These are phyloP conservation scores for Hypoxylon fragiforme DNA, from an alignment of 495 filamentous ascomycete genomes.

Conservation along the genomic window DNA sequence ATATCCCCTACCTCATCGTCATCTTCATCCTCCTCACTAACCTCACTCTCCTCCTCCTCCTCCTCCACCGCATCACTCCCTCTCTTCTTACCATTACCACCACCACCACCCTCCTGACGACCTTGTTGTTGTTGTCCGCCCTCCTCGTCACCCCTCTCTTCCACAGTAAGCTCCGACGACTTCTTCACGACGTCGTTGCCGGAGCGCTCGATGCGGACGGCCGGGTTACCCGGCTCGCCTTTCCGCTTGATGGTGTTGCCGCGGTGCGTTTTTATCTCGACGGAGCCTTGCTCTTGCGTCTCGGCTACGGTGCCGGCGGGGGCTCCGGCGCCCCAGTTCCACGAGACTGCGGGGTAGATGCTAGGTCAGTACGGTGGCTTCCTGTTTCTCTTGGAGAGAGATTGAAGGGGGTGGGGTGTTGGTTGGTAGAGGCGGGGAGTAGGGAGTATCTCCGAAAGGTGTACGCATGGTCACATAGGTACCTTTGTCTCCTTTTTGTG, in stretches of 20 bases:
- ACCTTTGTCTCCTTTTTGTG: conserved; percentile 35
- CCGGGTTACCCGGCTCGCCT: conserved; percentile 59
- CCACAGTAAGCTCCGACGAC: conserved; percentile 56
- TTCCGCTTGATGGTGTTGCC: conserved; percentile 67
- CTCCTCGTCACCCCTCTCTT: conserved; percentile 39
- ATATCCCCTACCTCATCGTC: conserved; percentile 39
- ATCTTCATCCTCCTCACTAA: conserved; percentile 32
- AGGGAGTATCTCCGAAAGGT: background rate
- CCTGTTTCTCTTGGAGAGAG: no score
- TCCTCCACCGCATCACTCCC: conserved; percentile 35
- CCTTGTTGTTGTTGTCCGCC: conserved; percentile 25
- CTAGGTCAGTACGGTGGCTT: background rate
- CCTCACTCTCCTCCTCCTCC: conserved; percentile 34
- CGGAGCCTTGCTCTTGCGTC: conserved; percentile 58
- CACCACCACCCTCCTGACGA: conserved; percentile 5
- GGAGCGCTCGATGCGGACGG: conserved; percentile 56
- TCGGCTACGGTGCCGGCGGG: conserved; percentile 61
- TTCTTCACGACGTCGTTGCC: conserved; percentile 69
- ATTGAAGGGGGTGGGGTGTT: no score
- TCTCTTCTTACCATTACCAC: conserved; percentile 41
- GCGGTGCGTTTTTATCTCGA: conserved; percentile 59
- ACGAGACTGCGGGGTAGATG: conserved; percentile 51
- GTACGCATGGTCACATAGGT: background rate
- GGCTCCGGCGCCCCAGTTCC: conserved; percentile 57
- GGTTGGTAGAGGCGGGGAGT: no score